Evolutionary conservation across 257 asterid genomes (phyloP).

Genomic region (Lantana camara): DNA sequence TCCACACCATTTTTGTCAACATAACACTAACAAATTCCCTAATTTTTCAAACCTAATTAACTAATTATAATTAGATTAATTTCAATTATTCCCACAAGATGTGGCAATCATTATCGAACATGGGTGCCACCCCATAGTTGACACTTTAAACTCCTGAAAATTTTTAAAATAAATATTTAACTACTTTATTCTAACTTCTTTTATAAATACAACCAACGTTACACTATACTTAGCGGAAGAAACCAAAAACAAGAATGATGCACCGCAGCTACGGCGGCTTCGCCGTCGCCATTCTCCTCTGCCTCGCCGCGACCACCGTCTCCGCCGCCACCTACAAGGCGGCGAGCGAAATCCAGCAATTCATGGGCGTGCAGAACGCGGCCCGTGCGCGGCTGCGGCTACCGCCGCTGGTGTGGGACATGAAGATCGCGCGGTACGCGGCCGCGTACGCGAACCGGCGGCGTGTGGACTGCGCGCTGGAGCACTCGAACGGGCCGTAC

Average conservation of each 20-base stretch:
- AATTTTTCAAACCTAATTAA: background rate
- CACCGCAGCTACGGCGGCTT: background rate
- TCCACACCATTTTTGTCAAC: slow-evolving; percentile 17
- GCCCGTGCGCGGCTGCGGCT: slow-evolving; percentile 41
- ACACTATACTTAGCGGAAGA: no score
- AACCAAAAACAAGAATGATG: background rate
- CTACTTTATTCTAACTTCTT: slow-evolving; percentile 35
- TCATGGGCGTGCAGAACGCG: slow-evolving; percentile 41
- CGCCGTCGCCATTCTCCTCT: slow-evolving; percentile 16
- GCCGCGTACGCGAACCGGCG: slow-evolving; percentile 37
- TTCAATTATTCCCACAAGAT: slow-evolving; percentile 22
- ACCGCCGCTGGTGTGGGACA: slow-evolving; percentile 48
- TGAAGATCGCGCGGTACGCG: slow-evolving; percentile 39
- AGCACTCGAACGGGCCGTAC: slow-evolving; percentile 56
- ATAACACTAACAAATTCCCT: background rate
- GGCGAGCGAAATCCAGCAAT: slow-evolving; percentile 27
- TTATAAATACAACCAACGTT: slow-evolving; percentile 20
- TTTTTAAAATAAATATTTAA: no score
- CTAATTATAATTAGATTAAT: no score
- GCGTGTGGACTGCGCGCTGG: slow-evolving; percentile 44
- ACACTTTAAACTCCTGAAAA: slow-evolving; percentile 36
- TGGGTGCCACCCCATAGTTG: slow-evolving; percentile 62
- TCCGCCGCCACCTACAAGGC: slow-evolving; percentile 6
- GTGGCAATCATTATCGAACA: slow-evolving; percentile 63
- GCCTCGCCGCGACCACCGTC: background rate